Conservation (phyloP, 2,329 filamentous ascomycete species). For the Macrophomina pseudophaseolina region DNA sequence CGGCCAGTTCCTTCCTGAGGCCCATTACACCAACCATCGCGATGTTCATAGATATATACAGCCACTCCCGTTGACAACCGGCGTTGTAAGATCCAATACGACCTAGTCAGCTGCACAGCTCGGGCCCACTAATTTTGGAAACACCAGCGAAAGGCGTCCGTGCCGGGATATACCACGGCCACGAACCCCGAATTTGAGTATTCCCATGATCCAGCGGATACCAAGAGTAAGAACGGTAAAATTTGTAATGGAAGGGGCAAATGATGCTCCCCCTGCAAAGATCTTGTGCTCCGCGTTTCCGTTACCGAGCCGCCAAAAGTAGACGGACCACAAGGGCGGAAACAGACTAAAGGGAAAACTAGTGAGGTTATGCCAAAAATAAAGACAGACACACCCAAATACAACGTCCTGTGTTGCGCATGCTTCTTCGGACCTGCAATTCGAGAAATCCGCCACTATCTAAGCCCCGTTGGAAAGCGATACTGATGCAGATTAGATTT, state of each 20-base stretch:
- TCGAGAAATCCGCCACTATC: no score
- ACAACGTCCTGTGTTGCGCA: constrained; percentile 6
- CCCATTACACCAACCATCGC: no score
- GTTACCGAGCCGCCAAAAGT: neutral
- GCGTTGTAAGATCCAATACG: no score
- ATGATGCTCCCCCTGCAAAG: neutral
- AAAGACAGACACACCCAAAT: neutral
- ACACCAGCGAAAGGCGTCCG: no score
- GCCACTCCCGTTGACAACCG: no score
- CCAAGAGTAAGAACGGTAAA: neutral
- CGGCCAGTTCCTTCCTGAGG: no score
- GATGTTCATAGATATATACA: no score
- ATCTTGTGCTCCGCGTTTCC: neutral
- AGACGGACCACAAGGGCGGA: neutral
- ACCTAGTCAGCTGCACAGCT: no score
- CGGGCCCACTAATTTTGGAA: no score
- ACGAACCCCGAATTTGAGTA: neutral
- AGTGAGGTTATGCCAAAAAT: neutral
- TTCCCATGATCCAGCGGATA: neutral
- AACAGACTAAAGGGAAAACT: neutral
- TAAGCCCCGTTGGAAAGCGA: neutral
- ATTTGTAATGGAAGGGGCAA: neutral
- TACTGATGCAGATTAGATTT: neutral
- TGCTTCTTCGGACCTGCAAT: neutral
- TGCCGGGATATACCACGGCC: no score